These are phyloP conservation scores for Diaporthe ilicicola DNA, from an alignment of 2,329 filamentous ascomycete genomes.

Conservation along the genomic window DNA sequence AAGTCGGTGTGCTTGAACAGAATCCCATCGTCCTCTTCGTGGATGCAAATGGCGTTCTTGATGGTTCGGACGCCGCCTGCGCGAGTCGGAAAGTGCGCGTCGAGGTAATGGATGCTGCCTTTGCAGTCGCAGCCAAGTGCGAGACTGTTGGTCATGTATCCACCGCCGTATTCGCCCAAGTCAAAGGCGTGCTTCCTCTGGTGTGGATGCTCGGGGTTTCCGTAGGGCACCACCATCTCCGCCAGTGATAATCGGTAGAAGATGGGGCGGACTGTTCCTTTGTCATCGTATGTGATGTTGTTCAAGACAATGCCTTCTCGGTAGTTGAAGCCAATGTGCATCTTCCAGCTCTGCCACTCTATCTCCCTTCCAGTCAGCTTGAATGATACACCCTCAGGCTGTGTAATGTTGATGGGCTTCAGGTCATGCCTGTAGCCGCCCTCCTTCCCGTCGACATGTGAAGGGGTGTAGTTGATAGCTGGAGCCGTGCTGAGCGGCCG, in stretches of 20 bases:
- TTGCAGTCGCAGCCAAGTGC: conserved; percentile 86
- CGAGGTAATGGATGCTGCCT: conserved; percentile 89
- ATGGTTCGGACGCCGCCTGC: conserved; percentile 80
- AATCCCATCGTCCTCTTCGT: conserved; percentile 92
- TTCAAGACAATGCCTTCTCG: conserved; percentile 89
- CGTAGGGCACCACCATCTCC: conserved; percentile 94
- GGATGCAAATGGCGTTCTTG: conserved; percentile 95
- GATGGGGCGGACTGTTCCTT: conserved; percentile 76
- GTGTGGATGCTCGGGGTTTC: conserved; percentile 81
- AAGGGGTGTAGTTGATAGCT: conserved; percentile 82
- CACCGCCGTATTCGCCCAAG: conserved; percentile 81
- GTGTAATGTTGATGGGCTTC: conserved; percentile 79
- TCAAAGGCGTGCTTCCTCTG: conserved; percentile 86
- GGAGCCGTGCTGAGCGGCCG: conserved; percentile 76
- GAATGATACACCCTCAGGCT: conserved; percentile 87
- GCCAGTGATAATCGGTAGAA: conserved; percentile 91
- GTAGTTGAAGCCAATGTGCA: conserved; percentile 96
- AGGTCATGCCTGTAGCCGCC: conserved; percentile 81
- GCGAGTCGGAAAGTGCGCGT: conserved; percentile 83
- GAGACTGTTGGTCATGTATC: conserved; percentile 84
- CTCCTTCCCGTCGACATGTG: conserved; percentile 70
- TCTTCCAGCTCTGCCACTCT: conserved; percentile 92
- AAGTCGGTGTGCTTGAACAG: conserved; percentile 96
- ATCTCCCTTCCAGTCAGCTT: conserved; percentile 76
- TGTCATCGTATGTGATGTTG: conserved; percentile 90